These are phyloP conservation scores for Boletus pseudo-olivaceus DNA, from an alignment of 768 basidiomycete genomes.

Conservation along the genomic window DNA sequence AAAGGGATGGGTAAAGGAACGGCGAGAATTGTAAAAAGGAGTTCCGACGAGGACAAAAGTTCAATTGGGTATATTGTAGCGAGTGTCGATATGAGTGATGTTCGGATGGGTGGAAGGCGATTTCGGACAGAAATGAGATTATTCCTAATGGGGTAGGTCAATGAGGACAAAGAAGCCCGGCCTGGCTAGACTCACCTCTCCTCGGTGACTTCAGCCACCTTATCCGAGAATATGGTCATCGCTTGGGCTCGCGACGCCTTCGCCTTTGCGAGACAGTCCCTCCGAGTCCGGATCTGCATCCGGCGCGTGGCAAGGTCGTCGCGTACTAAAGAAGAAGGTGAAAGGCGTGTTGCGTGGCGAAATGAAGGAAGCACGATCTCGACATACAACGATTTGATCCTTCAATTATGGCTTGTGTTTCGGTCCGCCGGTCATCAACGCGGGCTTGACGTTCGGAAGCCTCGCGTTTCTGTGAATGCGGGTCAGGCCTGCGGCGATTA, in stretches of 20 bases:
- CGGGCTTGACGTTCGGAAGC: constrained; percentile 60
- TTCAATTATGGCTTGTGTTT: constrained; percentile 41
- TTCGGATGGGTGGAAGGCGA: constrained; percentile 51
- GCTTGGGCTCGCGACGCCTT: constrained; percentile 38
- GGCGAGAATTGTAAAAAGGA: constrained; percentile 85
- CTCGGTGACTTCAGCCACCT: constrained; percentile 34
- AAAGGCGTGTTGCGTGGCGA: constrained; percentile 12
- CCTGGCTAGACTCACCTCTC: constrained; percentile 34
- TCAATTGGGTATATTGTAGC: constrained; percentile 87
- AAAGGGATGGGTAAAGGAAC: constrained; percentile 90
- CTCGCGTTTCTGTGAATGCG: constrained; percentile 55
- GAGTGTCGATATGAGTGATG: constrained; percentile 64
- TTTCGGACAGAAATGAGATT: constrained; percentile 45
- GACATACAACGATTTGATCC: constrained; percentile 46
- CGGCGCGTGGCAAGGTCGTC: constrained; percentile 42
- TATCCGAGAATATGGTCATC: constrained; percentile 18
- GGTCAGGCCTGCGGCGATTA: constrained; percentile 26
- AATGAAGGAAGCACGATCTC: constrained; percentile 21
- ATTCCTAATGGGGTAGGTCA: constrained; percentile 36
- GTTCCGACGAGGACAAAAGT: constrained; percentile 73
- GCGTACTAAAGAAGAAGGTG: constrained; percentile 35
- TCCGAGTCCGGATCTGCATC: constrained; percentile 43
- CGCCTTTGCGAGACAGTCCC: constrained; percentile 44
- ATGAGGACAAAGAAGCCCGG: constrained; percentile 10
- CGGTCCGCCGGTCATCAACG: constrained; percentile 47